Evolutionary conservation across 2,329 filamentous ascomycete species (phyloP).

Genomic region (Penicillium sp.): DNA sequence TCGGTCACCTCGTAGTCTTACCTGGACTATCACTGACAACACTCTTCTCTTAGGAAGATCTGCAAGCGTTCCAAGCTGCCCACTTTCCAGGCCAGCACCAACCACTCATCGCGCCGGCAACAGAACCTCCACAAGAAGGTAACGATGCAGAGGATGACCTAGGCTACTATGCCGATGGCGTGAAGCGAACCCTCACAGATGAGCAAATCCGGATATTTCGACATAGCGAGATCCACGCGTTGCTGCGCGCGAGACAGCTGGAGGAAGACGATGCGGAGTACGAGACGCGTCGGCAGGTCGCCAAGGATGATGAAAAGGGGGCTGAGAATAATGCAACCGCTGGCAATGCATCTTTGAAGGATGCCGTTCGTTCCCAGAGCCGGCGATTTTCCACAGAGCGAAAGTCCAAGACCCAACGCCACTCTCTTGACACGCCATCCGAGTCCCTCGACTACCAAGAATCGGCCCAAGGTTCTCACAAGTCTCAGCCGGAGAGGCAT

Average conservation of each 20-base stretch:
- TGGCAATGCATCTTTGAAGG: neutral
- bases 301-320: neutral
- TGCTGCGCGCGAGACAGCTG: slow-evolving; percentile 52
- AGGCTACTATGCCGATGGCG: slow-evolving; percentile 80
- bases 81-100: slow-evolving; percentile 49
- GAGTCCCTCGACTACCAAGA: slow-evolving; percentile 47
- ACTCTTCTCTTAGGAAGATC: slow-evolving; percentile 49
- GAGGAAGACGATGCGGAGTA: slow-evolving; percentile 28
- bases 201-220: slow-evolving; percentile 87
- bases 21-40: neutral
- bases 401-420: neutral
- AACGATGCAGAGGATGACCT: slow-evolving; percentile 52
- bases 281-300: slow-evolving; percentile 9
- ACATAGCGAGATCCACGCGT: slow-evolving; percentile 74
- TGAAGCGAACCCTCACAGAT: slow-evolving; percentile 83
- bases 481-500: neutral
- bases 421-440: slow-evolving; percentile 18
- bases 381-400: neutral
- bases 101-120: slow-evolving; percentile 1
- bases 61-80: slow-evolving; percentile 53
- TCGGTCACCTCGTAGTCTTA: neutral
- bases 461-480: neutral
- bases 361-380: neutral
- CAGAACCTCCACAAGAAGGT: slow-evolving; percentile 5
- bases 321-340: neutral